Evolutionary conservation across 495 filamentous ascomycete species (phyloP), one percentile per base, ranked within the genome.

Genomic region (Penicillium fimorum): DNA sequence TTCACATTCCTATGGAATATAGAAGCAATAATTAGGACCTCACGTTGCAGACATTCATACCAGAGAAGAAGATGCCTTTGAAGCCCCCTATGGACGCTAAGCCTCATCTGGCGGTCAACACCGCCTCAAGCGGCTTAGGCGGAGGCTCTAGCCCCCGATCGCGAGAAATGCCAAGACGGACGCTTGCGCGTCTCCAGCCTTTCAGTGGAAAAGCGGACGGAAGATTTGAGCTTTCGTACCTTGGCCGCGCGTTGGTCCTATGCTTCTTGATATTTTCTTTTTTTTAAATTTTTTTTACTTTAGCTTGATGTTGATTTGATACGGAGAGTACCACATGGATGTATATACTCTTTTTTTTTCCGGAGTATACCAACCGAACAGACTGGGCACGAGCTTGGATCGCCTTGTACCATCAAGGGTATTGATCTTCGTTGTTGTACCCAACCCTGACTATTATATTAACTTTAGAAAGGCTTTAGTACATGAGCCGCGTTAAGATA

Each of bases 101-200:
- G 33, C 47, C 58, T 15, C 27, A 45, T 38, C 24, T 24, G 38
- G 59, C 47, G 47, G 47, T 53, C 27, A 53, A 50, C 47, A 40
- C 32, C 24, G 12, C 54, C 49, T 25, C 17, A 69, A 59, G 13
- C 3, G 56, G 66, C 40, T 56, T 72, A 66, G 60, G 44, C 8
- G 25, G 66, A 67, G 59, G 57, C 62, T 70, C 67, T 70, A 67
- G 70, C 65, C 70, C 66, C 68, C 69, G 66, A 76, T 75, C 72
- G 62, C 58, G 61, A 60, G 20, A 58, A 51, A 43, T 62, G 71
- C 73, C 75, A 77, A 76, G 75, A 73, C 70, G 68, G 63, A 70
- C 62, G 73, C 73, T 77, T 77, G 74, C 74, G 74, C 69, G 74
- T 75, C 74, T 75, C 74, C 71, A 47, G 43, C 66, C 63, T 69